phyloP scores from a whole-genome alignment of 106 monocot species.

The Amphibolis antarctica region DNA sequence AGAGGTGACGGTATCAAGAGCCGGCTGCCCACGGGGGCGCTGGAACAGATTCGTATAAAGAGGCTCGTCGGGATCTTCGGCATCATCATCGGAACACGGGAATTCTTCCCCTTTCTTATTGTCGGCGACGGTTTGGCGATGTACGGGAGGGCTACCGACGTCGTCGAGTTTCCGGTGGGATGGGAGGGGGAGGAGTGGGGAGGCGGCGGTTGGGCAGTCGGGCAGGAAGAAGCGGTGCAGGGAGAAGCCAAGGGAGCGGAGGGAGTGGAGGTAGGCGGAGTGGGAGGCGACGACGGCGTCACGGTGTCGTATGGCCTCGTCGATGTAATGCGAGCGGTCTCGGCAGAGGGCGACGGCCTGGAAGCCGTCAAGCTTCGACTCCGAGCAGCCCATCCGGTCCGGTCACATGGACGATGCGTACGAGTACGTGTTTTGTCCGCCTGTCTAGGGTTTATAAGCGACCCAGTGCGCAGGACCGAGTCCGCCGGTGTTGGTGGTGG shows the following conservation, averaged over 20 bases:
- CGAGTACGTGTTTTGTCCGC: too few relatives aligned
- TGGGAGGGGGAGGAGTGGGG: conserved; percentile 34
- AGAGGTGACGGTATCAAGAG: not conserved
- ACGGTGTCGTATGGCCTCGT: conserved; percentile 55
- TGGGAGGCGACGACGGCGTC: conserved; percentile 73
- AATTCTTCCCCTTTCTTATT: conserved; percentile 21
- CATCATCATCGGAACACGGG: not conserved
- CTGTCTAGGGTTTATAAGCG: too few relatives aligned
- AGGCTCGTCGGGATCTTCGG: conserved; percentile 20
- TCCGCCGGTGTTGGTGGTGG: too few relatives aligned
- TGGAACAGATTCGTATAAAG: conserved; percentile 32
- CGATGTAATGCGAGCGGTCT: conserved; percentile 39
- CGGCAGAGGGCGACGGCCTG: conserved; percentile 60
- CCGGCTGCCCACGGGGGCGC: not conserved
- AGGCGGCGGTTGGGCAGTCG: conserved; percentile 4
- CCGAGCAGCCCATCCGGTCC: conserved; percentile 59
- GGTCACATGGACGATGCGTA: too few relatives aligned
- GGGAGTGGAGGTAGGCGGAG: conserved; percentile 44
- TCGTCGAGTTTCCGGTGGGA: conserved; percentile 25
- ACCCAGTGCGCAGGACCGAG: too few relatives aligned
- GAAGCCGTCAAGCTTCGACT: conserved; percentile 71
- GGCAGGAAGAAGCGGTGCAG: conserved; percentile 43
- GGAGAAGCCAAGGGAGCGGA: conserved; percentile 39
- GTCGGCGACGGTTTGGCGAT: conserved; percentile 28
- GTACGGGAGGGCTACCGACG: conserved; percentile 3